A percentile compares a stretch with the other conserved stretches of the same genome.
Conservation (phyloP, 148 eudicot species). For the Rhododendron mucronatum region DNA sequence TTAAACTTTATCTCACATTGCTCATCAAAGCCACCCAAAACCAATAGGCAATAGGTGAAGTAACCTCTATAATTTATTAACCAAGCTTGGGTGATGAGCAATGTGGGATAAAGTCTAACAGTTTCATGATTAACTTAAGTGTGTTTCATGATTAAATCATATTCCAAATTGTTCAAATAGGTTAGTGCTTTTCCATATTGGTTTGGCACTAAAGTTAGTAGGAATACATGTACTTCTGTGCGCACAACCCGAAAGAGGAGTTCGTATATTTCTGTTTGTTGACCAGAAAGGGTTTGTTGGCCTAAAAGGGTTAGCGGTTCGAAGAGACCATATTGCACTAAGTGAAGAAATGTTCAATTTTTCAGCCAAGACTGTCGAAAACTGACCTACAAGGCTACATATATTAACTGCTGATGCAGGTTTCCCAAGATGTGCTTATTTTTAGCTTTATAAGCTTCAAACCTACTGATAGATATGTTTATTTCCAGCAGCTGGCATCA, state of each 20-base stretch:
- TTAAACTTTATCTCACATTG: no score
- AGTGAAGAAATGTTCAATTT: neutral
- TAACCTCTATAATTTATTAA: no score
- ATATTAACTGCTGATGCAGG: neutral
- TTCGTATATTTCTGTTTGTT: neutral
- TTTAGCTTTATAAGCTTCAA: neutral
- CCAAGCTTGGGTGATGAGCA: no score
- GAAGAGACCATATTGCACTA: neutral
- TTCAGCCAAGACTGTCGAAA: neutral
- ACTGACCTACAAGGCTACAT: neutral
- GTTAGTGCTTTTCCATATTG: neutral
- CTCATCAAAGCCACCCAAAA: no score
- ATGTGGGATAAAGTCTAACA: no score
- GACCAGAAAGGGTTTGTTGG: neutral
- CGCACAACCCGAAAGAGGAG: neutral
- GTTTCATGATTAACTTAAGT: neutral
- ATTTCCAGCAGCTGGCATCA: neutral
- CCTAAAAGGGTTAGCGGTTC: neutral
- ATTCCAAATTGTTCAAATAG: neutral
- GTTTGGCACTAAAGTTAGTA: neutral
- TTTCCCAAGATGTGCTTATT: neutral
- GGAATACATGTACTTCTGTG: neutral
- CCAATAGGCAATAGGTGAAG: no score
- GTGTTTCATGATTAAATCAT: neutral
- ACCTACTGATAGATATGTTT: neutral